Evolutionary conservation across 2,329 filamentous ascomycete genomes (phyloP), one percentile per base, ranked within the genome.

Genomic region (Arthrinium puccinioides): DNA sequence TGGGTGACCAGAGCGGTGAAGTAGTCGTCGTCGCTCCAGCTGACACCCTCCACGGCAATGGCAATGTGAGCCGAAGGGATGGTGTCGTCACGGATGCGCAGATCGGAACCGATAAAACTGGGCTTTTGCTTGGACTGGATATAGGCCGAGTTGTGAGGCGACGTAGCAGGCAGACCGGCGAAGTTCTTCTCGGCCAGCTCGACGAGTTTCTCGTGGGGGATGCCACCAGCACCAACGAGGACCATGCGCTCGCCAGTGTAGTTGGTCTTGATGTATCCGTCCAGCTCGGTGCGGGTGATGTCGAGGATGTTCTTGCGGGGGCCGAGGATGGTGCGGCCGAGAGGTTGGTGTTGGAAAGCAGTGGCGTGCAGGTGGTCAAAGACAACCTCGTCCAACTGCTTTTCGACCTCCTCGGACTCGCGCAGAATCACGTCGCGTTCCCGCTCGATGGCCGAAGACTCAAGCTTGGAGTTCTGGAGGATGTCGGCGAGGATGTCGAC

Each of bases 191-290:
- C 90, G 51, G 92, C 92, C 50, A 98, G 82, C 60, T 90, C 83
- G 56, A 98, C 92, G 44, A 98, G 82, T 71, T 95, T 76, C 61
- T 89, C 77, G 69, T 98, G 92, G 50, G 90, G 87, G 48, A 98
- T 75, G 55, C 92, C 92, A 66, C 92, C 92, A 50, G 92, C 83
- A 61, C 89, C 89, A 52, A 96, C 92, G 32, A 98, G 84, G 49
- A 98, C 90, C 90, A 98, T 98, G 66, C 94, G 89, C 72, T 98
- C 92, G 50, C 92, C 90, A 41, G 89, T 96, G 78, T 98, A 98
- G 80, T 98, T 98, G 71, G 79, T 92, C 78, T 94, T 95, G 78
- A 98, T 97, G 74, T 98, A 98, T 73, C 85, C 85, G 64, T 75
- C 72, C 52, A 98, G 77, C 67, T 98, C 90, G 56, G 87, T 79